These are phyloP conservation scores for Diaporthe nobilis DNA, from an alignment of 2,329 filamentous ascomycete genomes.

Conservation along the genomic window DNA sequence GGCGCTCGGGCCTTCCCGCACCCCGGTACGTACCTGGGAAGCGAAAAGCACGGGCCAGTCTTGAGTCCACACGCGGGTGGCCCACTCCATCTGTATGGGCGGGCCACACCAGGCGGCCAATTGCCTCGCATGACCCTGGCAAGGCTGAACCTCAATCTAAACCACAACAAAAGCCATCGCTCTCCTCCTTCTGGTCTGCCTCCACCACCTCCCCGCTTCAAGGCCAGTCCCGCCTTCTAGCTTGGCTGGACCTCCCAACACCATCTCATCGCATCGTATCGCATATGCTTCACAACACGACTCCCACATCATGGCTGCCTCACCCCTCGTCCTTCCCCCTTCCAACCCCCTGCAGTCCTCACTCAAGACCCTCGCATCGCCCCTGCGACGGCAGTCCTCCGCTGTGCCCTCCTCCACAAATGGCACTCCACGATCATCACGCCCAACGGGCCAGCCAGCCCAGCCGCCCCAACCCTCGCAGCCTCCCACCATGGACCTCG, in stretches of 20 bases:
- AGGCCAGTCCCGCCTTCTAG: background rate
- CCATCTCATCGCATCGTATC: background rate
- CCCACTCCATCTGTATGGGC: background rate
- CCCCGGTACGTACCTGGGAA: background rate
- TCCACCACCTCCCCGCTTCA: background rate
- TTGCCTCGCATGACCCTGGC: background rate
- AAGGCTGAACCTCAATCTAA: background rate
- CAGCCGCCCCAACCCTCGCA: constrained; percentile 29
- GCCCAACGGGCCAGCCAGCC: constrained; percentile 36
- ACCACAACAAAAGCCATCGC: background rate
- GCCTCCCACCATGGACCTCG: constrained; percentile 66
- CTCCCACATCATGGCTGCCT: constrained; percentile 58
- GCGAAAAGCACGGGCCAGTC: background rate
- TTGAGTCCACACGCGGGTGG: background rate
- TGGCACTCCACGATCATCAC: constrained; percentile 45
- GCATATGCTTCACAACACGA: background rate
- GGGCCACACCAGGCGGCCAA: constrained; percentile 15
- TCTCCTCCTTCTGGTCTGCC: background rate
- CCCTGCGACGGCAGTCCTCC: constrained; percentile 48
- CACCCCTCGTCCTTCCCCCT: constrained; percentile 58
- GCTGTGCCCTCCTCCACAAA: constrained; percentile 48
- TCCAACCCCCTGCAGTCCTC: constrained; percentile 40
- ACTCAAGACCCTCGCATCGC: constrained; percentile 42
- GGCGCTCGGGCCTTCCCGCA: constrained; percentile 6
- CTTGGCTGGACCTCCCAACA: background rate